A percentile compares a stretch with the other conserved stretches of the same genome.
These are phyloP conservation scores for Podospora didyma DNA, from an alignment of 495 filamentous ascomycete genomes.

Conservation along the genomic window DNA sequence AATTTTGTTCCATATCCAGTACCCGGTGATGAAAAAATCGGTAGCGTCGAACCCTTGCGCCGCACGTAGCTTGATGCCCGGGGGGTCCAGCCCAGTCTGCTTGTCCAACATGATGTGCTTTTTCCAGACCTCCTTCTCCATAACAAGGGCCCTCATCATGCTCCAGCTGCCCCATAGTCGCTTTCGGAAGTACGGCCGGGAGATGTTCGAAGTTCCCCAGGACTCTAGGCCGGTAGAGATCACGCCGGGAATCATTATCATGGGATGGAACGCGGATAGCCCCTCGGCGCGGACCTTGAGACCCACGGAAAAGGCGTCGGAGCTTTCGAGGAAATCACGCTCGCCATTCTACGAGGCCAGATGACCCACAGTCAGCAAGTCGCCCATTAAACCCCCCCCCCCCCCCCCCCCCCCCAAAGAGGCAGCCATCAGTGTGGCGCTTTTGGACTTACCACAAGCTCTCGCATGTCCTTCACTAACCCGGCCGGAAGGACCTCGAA, in stretches of 20 bases:
- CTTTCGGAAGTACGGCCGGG: constrained; percentile 87
- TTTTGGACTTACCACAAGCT: constrained; percentile 60
- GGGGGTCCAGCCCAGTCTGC: constrained; percentile 84
- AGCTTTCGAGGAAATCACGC: constrained; percentile 73
- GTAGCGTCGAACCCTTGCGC: constrained; percentile 97
- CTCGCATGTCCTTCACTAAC: constrained; percentile 75
- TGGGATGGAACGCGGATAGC: constrained; percentile 74
- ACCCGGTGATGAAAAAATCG: constrained; percentile 87
- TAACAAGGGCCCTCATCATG: constrained; percentile 92
- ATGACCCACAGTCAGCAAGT: constrained; percentile 13
- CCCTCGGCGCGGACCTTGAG: constrained; percentile 79
- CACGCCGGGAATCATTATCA: constrained; percentile 95
- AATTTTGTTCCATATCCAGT: constrained; percentile 99
- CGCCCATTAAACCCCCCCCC: too few species aligned
- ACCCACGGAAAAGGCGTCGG: constrained; percentile 90
- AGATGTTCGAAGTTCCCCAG: constrained; percentile 82
- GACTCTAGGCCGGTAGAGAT: constrained; percentile 96
- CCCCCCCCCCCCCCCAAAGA: too few species aligned
- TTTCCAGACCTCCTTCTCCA: constrained; percentile 94
- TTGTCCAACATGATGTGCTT: constrained; percentile 95
- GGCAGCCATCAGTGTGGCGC: too few species aligned
- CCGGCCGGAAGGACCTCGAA: constrained; percentile 80
- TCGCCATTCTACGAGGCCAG: constrained; percentile 64
- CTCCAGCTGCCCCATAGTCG: constrained; percentile 95
- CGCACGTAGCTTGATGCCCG: constrained; percentile 85